Evolutionary conservation across 176 grass and related monocot genomes (phyloP).

Genomic region (Dendrocalamus sinicus): DNA sequence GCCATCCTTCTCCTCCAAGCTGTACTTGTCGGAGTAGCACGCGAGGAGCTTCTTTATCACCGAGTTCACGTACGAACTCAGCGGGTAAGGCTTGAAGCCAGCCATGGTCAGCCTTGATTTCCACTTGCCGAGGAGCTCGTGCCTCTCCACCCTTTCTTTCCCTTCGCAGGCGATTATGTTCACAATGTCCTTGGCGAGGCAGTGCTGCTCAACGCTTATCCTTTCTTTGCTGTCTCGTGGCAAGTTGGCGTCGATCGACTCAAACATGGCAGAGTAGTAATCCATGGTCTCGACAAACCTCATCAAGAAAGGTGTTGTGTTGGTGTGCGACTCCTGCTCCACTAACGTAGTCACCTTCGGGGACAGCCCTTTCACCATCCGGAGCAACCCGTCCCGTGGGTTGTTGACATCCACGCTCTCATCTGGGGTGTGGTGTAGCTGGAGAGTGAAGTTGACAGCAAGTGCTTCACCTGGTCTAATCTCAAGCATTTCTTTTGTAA

Average conservation of each 20-base stretch:
- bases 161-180: slow-evolving; percentile 97
- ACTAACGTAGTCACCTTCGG: slow-evolving; percentile 94
- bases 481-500: slow-evolving; percentile 84
- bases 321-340: slow-evolving; percentile 97
- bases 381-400: slow-evolving; percentile 85
- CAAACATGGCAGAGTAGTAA: slow-evolving; percentile 95
- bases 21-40: slow-evolving; percentile 86
- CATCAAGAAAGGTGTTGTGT: slow-evolving; percentile 84
- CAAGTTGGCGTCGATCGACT: slow-evolving; percentile 76
- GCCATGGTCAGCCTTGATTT: slow-evolving; percentile 93
- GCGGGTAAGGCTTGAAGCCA: slow-evolving; percentile 81
- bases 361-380: slow-evolving; percentile 89
- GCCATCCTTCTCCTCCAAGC: slow-evolving; percentile 81
- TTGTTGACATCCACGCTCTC: slow-evolving; percentile 92
- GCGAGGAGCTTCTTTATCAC: slow-evolving; percentile 89
- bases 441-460: slow-evolving; percentile 89
- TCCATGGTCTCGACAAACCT: slow-evolving; percentile 86
- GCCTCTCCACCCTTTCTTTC: slow-evolving; percentile 83
- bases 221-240: slow-evolving; percentile 74
- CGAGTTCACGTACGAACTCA: slow-evolving; percentile 87
- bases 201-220: slow-evolving; percentile 96
- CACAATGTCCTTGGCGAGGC: slow-evolving; percentile 92
- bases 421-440: slow-evolving; percentile 89
- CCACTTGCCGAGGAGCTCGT: slow-evolving; percentile 97
- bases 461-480: slow-evolving; percentile 83